Base-by-base conservation (phyloP, 345 rosid genomes). In the Hibiscus trionum region DNA sequence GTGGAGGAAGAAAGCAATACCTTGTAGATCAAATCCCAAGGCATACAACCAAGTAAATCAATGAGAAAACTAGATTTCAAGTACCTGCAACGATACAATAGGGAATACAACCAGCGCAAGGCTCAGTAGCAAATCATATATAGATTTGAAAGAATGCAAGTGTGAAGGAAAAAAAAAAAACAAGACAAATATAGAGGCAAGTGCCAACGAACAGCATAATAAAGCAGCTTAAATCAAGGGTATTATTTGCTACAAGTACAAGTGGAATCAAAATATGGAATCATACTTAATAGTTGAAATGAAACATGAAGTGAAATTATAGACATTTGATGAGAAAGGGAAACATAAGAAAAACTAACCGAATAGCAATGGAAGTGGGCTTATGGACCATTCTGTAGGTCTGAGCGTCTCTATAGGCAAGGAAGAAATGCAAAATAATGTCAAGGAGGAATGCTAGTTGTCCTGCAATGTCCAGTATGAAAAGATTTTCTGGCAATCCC, bases 1-100 rank as follows among this genome's bases (percentile, higher is more conserved):
- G 58, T 49, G 57, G 71, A 8, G 7, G 71, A 56, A 16, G 37
- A 74, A 73, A 57, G 6, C 47, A 64, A 61, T 87, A 92, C 96
- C 93, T 85, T 86, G 81, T 86, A 90, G 67, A 90, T 92, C 26
- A 84, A 7, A 74, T 90, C 96, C 97, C 97, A 92, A 47, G 97
- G 97, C 80, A 90, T 47, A 71, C 97, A 92, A 75, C 82, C 82
- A 63, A 92, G 87, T 9, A 89, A 76, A 82, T 90, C 97, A 73
- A 84, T 37, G 68, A 86, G 8, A 79, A 92, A 92, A 80, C 84
- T 82, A 27, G 97, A 80, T 78, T 85, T 92, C 82, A 92, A 77
- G 80, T 92, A 92, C 80, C 97, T 91, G 70, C 52, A 73, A 72
- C 21, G 66, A 72, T 60, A 26, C 21, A 64, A 21, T 12, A 2